Evolutionary conservation across 352 stramenopile species (phyloP), one percentile per base, ranked within the genome.

Genomic region (Globisporangium acanthophoron): DNA sequence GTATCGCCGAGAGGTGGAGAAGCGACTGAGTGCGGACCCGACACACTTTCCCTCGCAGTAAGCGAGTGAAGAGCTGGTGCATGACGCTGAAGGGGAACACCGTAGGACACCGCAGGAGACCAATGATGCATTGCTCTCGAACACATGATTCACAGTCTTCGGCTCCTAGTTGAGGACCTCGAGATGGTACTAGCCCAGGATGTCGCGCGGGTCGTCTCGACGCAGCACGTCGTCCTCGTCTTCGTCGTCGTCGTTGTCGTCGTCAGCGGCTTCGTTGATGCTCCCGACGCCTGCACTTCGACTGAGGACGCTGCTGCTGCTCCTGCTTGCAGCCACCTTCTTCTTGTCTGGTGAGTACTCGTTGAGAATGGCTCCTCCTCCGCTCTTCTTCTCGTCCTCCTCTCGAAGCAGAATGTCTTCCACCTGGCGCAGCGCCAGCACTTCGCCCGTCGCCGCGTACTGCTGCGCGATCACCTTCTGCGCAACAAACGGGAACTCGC

Each of bases 1-100:
- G 56, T 89, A 87, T 45, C 69, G 79, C 40, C 70, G 69, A 48
- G 79, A 89, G 56, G 76, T 89, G 29, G 77, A 83, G 48, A 86
- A 82, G 51, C 73, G 75, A 48, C 65, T 81, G 9, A 66, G 67
- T 46, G 52, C 54, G 8, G 67, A 77, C 44, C 56, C 70, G 5
- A 53, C 68, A 13, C 70, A 74, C 20, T 59, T 66, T 21, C 27
- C 29, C 7, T 47, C 51, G 5, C 51, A 47, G 11, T 56, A 12
- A 29, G 35, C 8, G 35, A 20, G 49, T 24, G 31, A 53, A 16
- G 37, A n/a, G 0, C 27, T 50, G 31, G 24, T 27, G 24, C 24
- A 27, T 27, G 24, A 27, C 24, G 1, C 24, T 27, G 24, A 27
- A 27, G 24, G 24, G 24, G 24, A 27, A 27, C 24, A 27, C 24